Evolutionary conservation across 2,329 filamentous ascomycete species (phyloP).

Genomic region (Xylaria arbuscula): DNA sequence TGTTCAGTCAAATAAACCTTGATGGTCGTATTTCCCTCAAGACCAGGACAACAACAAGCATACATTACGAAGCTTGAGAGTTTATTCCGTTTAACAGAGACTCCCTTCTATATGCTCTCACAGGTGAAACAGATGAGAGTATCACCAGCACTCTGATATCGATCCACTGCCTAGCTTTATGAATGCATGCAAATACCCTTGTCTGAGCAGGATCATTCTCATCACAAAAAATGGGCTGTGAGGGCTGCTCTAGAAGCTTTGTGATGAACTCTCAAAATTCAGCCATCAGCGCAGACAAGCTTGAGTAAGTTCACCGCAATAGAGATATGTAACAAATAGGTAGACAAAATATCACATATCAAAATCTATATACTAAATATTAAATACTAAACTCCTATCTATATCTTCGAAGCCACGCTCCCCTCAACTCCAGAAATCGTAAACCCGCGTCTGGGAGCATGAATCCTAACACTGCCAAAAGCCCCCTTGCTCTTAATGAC

Average conservation of each 20-base stretch:
- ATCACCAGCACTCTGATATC: neutral
- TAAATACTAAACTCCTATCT: conserved; percentile 3
- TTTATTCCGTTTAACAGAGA: neutral
- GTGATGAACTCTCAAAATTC: neutral
- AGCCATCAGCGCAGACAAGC: neutral
- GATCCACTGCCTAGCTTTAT: neutral
- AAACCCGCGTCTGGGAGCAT: conserved; percentile 72
- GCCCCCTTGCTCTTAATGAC: conserved; percentile 64
- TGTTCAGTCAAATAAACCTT: neutral
- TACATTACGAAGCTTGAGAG: neutral
- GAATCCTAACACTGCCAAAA: conserved; percentile 62
- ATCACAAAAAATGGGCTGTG: neutral
- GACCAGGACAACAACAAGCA: neutral
- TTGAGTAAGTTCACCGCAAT: neutral
- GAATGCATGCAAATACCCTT: too few relatives aligned
- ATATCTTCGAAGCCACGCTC: conserved; percentile 46
- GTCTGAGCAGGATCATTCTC: neutral
- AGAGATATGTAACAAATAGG: neutral
- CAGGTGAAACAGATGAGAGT: neutral
- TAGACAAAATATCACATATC: neutral
- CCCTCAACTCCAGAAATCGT: conserved; percentile 54
- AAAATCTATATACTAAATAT: neutral
- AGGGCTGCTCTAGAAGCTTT: neutral
- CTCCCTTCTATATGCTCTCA: neutral
- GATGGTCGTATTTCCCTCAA: conserved; percentile 6